Conservation (phyloP, 805 yeast genomes). For the Schizosaccharomyces cryophilus region DNA sequence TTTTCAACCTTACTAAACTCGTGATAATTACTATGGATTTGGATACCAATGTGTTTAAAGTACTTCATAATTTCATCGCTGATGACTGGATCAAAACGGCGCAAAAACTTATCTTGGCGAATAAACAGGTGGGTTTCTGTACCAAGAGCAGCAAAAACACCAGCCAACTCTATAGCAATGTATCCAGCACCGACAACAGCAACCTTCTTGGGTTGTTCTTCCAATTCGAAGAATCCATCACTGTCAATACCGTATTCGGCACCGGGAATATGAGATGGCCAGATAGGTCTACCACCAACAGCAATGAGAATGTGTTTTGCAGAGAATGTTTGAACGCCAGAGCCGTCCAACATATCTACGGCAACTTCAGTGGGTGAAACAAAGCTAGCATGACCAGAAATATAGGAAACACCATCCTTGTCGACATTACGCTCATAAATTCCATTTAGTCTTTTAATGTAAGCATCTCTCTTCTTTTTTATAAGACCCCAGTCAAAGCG, state of each 20-base stretch:
- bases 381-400: constrained; percentile 72
- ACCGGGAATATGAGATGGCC: constrained; percentile 52
- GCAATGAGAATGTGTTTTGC: constrained; percentile 75
- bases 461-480: constrained; percentile 80
- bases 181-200: constrained; percentile 96
- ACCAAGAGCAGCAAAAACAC: constrained; percentile 75
- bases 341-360: constrained; percentile 42
- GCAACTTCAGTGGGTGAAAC: constrained; percentile 33
- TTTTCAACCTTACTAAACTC: constrained; percentile 23
- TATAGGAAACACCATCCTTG: constrained; percentile 69
- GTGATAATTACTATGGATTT: constrained; percentile 41
- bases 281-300: constrained; percentile 69
- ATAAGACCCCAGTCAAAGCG: constrained; percentile 63
- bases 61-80: constrained; percentile 57
- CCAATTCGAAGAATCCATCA: constrained; percentile 71
- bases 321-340: constrained; percentile 30
- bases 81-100: constrained; percentile 65
- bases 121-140: constrained; percentile 67
- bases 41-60: constrained; percentile 58
- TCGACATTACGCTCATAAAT: constrained; percentile 71
- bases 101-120: constrained; percentile 73
- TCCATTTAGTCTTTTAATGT: constrained; percentile 65
- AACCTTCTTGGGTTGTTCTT: constrained; percentile 66
- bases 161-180: constrained; percentile 87
- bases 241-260: constrained; percentile 64